Base-by-base conservation (phyloP, 2,329 filamentous ascomycete genomes). In the Paradendryphiella salina region DNA sequence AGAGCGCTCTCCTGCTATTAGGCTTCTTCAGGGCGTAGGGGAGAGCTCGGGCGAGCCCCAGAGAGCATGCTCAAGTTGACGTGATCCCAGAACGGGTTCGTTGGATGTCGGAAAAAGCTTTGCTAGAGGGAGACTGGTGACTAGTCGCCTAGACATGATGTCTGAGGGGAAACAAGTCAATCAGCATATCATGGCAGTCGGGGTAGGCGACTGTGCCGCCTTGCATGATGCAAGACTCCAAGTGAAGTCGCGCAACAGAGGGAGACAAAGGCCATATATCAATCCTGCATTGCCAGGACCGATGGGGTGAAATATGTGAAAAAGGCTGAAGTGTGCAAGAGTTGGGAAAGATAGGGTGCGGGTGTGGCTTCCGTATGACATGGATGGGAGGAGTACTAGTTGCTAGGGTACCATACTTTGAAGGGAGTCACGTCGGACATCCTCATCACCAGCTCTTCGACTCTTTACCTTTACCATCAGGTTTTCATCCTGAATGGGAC, bases 401-500 rank as follows among this genome's bases (percentile, higher is more conserved):
- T 51, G 29, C 56, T 63, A 63, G 60, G 60, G 58, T 63, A 63
- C 60, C 60, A 54, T 49, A 50, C 37, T 57, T 57, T 46, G 41
- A 40, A 56, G 44, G 38, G 44, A 54, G 32, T 54, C 39, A 47
- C 46, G 50, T 37, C 39, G 50, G 36, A 52, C 51, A 26, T 34
- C 32, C 23, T 28, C 34, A 53, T n/a, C 38, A 29, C 40, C 52
- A 32, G 28, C 40, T 31, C 43, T 17, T 52, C 48, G 23, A 42
- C 43, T 37, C 39, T 37, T 38, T 33, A 38, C 40, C 44, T 33
- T 46, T 23, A 5, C 40, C 44, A 43, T 53, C 53, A 29, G 34
- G 18, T 8, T 29, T 29, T 34, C 28, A 38, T 52, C 45, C 46
- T 34, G 15, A 21, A 28, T 17, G 46, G 9, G 23, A 40, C 43